Evolutionary conservation across 2,329 filamentous ascomycete genomes (phyloP).

Genomic region (Fragosphaeria purpurea): DNA sequence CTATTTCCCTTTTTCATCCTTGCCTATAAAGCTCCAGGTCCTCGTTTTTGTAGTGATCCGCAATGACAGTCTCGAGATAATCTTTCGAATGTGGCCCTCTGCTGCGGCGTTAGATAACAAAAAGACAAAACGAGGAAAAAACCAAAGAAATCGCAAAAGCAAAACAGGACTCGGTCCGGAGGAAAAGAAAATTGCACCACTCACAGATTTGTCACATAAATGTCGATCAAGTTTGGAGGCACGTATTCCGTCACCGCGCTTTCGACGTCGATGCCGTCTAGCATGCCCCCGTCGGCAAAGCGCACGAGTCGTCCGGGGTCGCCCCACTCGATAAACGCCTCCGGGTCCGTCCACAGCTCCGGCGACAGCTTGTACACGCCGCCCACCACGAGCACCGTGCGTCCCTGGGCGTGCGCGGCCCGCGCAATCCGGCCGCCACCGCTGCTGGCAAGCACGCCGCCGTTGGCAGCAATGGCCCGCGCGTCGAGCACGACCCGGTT

Average conservation of each 20-base stretch:
- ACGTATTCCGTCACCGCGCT: conserved; percentile 79
- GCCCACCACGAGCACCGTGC: conserved; percentile 77
- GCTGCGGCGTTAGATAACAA: not conserved
- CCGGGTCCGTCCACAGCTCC: conserved; percentile 74
- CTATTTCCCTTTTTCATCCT: not conserved
- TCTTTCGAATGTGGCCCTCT: conserved; percentile 23
- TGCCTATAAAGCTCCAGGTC: conserved; percentile 13
- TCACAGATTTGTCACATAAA: conserved; percentile 73
- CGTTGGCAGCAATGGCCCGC: conserved; percentile 78
- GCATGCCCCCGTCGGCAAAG: conserved; percentile 70
- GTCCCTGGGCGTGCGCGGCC: conserved; percentile 72
- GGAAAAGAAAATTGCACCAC: not conserved
- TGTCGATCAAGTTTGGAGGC: conserved; percentile 62
- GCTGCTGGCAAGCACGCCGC: conserved; percentile 71
- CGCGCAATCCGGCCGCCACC: conserved; percentile 78
- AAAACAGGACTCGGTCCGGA: no score
- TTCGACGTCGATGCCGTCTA: conserved; percentile 66
- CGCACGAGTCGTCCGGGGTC: conserved; percentile 65
- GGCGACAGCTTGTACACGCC: conserved; percentile 93
- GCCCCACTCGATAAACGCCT: conserved; percentile 77
- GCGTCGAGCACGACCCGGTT: conserved; percentile 92
- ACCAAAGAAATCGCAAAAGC: conserved; percentile 28
- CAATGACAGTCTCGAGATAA: conserved; percentile 19
- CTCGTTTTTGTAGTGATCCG: conserved; percentile 20
- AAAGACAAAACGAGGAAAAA: conserved; percentile 12